Base-by-base conservation (phyloP, 2,329 filamentous ascomycete genomes). In the Sclerotinia spermophila region DNA sequence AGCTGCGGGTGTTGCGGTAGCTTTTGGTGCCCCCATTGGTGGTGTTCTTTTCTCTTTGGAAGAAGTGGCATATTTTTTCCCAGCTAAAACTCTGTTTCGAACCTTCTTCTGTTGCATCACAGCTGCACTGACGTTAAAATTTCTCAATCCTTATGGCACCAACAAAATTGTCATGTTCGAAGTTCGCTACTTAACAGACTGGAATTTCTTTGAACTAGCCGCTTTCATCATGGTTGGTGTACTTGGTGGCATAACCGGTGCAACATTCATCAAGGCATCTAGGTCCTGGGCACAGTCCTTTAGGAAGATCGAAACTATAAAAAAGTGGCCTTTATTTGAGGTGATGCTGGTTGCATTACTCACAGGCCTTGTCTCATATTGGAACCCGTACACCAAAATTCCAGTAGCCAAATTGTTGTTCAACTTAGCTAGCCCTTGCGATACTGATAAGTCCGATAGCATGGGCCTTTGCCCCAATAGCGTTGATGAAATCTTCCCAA, bases 41-140 rank as follows among this genome's bases (percentile, higher is more conserved):
- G 95, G 95, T 67, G 94, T 97, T 1, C 85, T 98, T 3, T 98
- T 98, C 81, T 94, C 93, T 45, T 82, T 98, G 42, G 96, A 99
- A 81, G 96, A 98, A 85, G 94, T 98, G 73, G 89, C 92, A 75
- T 98, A 98, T 81, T 98, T 98, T 81, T 98, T 98, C 80, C 95
- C 96, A 0, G 93, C 95, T 8, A 98, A 99, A 82, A 98, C 95
- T 0, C 86, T 99, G 13, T 99, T 99, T 83, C 86, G 96, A 68
- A 98, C 96, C 0, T 99, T 99, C 81, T 98, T 98, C 82, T 98
- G 95, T 83, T 98, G 95, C 81, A 98, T 98, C 76, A 90, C 92
- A 44, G 94, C 96, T 1, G 94, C 96, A 0, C 82, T 99, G 45
- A 95, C 94, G 1, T 84, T 99, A 75, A 97, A 97, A 78, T 97